phyloP scores from a whole-genome alignment of 2,329 filamentous ascomycete genomes.

The Stagonosporopsis rhizophila region DNA sequence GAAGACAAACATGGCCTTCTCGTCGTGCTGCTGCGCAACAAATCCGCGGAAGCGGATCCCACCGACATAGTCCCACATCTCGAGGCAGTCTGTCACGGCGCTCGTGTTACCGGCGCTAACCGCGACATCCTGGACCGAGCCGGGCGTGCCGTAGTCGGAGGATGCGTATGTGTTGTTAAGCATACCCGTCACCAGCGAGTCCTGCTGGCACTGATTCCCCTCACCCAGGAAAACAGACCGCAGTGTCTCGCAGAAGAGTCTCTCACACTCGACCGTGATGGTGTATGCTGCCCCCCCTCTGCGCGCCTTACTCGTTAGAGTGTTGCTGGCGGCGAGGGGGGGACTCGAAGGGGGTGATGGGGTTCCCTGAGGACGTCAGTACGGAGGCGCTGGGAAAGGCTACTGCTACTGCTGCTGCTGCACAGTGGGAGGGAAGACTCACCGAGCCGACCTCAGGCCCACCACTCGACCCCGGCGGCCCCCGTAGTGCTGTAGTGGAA shows the following conservation, averaged over 20 bases:
- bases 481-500: slow-evolving; percentile 96
- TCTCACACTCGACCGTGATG: slow-evolving; percentile 99
- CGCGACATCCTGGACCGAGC: slow-evolving; percentile 32
- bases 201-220: slow-evolving; percentile 77
- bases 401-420: background rate
- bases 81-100: slow-evolving; percentile 69
- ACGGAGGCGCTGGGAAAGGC: background rate
- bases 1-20: slow-evolving; percentile 85
- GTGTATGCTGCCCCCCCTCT: slow-evolving; percentile 91
- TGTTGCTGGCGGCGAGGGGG: slow-evolving; percentile 79
- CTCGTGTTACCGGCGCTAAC: slow-evolving; percentile 26
- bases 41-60: slow-evolving; percentile 88
- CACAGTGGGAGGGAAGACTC: slow-evolving; percentile 22
- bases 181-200: slow-evolving; percentile 88
- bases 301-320: slow-evolving; percentile 52
- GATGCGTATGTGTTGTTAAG: slow-evolving; percentile 42
- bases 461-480: slow-evolving; percentile 67
- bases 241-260: slow-evolving; percentile 98
- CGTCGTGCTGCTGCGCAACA: slow-evolving; percentile 71
- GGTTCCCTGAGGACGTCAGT: slow-evolving; percentile 66
- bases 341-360: slow-evolving; percentile 87
- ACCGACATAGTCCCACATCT: slow-evolving; percentile 85
- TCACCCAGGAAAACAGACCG: slow-evolving; percentile 94
- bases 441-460: slow-evolving; percentile 56
- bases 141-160: slow-evolving; percentile 39